Evolutionary conservation across 2,329 filamentous ascomycete genomes (phyloP).

Genomic region (Talaromyces sp.): DNA sequence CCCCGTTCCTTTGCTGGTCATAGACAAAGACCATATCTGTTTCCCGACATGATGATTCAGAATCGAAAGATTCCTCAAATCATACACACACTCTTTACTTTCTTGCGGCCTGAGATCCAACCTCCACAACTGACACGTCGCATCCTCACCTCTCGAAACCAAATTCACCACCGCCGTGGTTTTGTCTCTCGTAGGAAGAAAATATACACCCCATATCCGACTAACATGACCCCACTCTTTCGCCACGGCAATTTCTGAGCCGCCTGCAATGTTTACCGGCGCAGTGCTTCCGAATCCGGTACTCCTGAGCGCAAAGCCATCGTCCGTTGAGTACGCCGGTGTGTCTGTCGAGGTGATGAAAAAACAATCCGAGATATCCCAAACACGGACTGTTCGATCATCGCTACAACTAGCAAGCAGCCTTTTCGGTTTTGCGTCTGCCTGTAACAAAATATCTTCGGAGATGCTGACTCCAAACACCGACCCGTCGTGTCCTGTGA

Average conservation of each 20-base stretch:
- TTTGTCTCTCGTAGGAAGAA: constrained; percentile 40
- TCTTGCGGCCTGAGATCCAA: constrained; percentile 27
- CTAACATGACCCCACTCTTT: constrained; percentile 81
- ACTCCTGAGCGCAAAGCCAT: constrained; percentile 41
- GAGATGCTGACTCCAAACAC: constrained; percentile 88
- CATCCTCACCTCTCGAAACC: constrained; percentile 81
- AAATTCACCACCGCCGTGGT: constrained; percentile 42
- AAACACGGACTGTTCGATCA: constrained; percentile 81
- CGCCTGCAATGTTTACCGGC: constrained; percentile 25
- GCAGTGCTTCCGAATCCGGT: constrained; percentile 58
- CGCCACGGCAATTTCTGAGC: constrained; percentile 53
- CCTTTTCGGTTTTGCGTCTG: constrained; percentile 42
- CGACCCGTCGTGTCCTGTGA: constrained; percentile 77
- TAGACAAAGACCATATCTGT: constrained; percentile 76
- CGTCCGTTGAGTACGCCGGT: constrained; percentile 30
- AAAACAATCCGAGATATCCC: constrained; percentile 66
- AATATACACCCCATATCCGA: constrained; percentile 81
- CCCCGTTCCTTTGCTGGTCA: constrained; percentile 18
- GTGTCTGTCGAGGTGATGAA: constrained; percentile 23
- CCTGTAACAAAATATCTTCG: constrained; percentile 35
- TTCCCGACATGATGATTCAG: constrained; percentile 73
- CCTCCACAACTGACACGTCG: constrained; percentile 68
- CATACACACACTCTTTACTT: constrained; percentile 15
- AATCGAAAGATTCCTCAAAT: constrained; percentile 43
- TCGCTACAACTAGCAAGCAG: constrained; percentile 92